Evolutionary conservation across 108 stramenopile species (phyloP), one percentile per base, ranked within the genome.

Genomic region (Stephanodiscus triporus): DNA sequence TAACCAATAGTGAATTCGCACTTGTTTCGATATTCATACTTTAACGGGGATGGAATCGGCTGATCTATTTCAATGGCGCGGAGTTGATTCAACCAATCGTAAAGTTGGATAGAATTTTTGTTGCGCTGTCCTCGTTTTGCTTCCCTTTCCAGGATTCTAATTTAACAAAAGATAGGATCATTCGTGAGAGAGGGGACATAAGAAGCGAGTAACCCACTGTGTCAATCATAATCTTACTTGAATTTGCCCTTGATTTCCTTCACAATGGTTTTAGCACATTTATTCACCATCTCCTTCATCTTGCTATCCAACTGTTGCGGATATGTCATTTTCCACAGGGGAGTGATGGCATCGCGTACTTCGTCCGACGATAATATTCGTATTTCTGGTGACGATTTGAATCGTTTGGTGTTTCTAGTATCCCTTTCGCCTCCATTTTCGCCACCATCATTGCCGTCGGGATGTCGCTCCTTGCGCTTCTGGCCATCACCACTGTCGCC

Each of bases 1-100:
- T 84, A 85, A 20, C 95, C 93, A 72, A 94, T 82, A 17, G 93
- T 97, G 60, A 96, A 93, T 56, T 96, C 95, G 54, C 85, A 88
- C 82, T 97, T 97, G 86, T 97, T 97, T 23, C 97, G 73, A 61
- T 95, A 90, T 45, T 87, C 86, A 65, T 65, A 59, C 23, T 64
- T 55, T 23, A 58, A 26, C 9, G 91, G 90, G 49, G 85, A 85
- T 11, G 84, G 75, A 2, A 88, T 19, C 10, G 91, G 78, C 38
- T 80, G 53, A 22, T 87, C 68, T 30, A 91, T 58, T 4, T 58
- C 34, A 59, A 93, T 87, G 32, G 79, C 66, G 22, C 81, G 70
- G 50, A 77, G 78, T 67, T 53, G 50, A 19, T 76, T 81, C 20
- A 87, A 23, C 90, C 90, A 92, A 8, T 66, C 58, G 73, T 87